Percentiles rank a stretch among this genome's conserved stretches.
Evolutionary conservation across 2,329 filamentous ascomycete species (phyloP).

Genomic region (Stagonosporopsis vannaccii): DNA sequence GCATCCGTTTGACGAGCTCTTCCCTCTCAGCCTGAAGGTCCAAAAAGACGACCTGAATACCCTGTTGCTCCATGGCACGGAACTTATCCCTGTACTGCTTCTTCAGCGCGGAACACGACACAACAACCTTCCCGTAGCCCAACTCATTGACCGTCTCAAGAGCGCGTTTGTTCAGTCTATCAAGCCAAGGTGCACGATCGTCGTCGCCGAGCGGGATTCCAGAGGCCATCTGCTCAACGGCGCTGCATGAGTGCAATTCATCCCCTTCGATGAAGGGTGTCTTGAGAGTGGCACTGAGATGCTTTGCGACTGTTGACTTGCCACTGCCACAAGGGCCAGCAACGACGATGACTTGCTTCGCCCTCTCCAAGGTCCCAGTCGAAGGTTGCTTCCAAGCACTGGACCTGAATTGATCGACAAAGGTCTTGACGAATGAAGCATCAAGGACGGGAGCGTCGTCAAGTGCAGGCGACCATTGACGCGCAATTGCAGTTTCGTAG

Average conservation of each 20-base stretch:
- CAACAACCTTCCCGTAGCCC: constrained; percentile 31
- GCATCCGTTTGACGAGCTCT: constrained; percentile 38
- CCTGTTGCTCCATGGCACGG: constrained; percentile 25
- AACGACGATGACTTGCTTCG: constrained; percentile 44
- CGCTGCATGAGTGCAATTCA: constrained; percentile 44
- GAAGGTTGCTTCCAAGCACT: constrained; percentile 21
- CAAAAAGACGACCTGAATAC: constrained; percentile 42
- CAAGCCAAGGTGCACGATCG: constrained; percentile 35
- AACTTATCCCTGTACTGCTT: constrained; percentile 45
- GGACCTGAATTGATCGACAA: constrained; percentile 33
- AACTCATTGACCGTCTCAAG: constrained; percentile 18
- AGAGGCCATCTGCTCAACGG: constrained; percentile 45
- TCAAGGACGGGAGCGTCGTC: constrained; percentile 25
- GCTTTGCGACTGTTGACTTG: constrained; percentile 50
- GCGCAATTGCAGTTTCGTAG: constrained; percentile 27
- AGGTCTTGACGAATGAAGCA: constrained; percentile 25
- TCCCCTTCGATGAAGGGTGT: constrained; percentile 54
- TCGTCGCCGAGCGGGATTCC: constrained; percentile 43
- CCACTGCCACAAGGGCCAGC: constrained; percentile 54
- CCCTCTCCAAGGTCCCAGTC: not conserved
- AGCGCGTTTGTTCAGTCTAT: constrained; percentile 32
- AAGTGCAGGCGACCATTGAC: constrained; percentile 24
- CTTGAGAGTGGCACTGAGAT: constrained; percentile 37
- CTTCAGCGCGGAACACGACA: constrained; percentile 54
- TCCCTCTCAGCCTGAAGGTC: constrained; percentile 46